These are phyloP conservation scores for Benincasa hispida DNA, from an alignment of 306 rosid genomes.

Conservation along the genomic window DNA sequence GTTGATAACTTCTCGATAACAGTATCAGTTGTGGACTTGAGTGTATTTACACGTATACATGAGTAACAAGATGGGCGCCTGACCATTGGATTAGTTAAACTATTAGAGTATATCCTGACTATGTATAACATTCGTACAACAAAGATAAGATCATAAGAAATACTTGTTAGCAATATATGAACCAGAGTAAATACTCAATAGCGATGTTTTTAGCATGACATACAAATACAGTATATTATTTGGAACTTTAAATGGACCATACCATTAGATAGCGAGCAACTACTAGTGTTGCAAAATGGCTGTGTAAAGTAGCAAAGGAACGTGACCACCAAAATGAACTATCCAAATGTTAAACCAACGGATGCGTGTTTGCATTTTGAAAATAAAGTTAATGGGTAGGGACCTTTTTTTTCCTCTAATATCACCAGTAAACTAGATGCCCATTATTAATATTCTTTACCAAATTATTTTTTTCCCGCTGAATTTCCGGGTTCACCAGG, in stretches of 20 bases:
- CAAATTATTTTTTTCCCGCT: not conserved
- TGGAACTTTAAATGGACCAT: not conserved
- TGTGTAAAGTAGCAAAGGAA: not conserved
- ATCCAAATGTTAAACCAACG: not conserved
- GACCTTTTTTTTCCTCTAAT: not conserved
- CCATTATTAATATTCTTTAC: not conserved
- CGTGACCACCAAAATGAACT: not conserved
- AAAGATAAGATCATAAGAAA: not conserved
- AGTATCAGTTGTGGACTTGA: conserved; percentile 43
- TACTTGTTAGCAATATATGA: not conserved
- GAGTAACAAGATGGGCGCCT: conserved; percentile 89
- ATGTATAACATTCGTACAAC: not conserved
- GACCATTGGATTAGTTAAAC: not conserved
- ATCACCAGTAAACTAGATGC: not conserved
- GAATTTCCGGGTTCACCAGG: not conserved
- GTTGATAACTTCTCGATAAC: conserved; percentile 39
- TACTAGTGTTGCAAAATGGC: not conserved
- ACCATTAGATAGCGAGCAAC: not conserved
- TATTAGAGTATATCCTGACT: not conserved
- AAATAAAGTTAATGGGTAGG: not conserved
- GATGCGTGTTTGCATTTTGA: not conserved
- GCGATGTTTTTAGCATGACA: not conserved
- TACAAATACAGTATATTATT: not conserved
- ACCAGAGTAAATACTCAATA: not conserved
- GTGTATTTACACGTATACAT: conserved; percentile 69